A percentile compares a stretch with the other conserved stretches of the same genome.
Evolutionary conservation across 1,284 basidiomycete species (phyloP).

Genomic region (Trichosporon sp.): DNA sequence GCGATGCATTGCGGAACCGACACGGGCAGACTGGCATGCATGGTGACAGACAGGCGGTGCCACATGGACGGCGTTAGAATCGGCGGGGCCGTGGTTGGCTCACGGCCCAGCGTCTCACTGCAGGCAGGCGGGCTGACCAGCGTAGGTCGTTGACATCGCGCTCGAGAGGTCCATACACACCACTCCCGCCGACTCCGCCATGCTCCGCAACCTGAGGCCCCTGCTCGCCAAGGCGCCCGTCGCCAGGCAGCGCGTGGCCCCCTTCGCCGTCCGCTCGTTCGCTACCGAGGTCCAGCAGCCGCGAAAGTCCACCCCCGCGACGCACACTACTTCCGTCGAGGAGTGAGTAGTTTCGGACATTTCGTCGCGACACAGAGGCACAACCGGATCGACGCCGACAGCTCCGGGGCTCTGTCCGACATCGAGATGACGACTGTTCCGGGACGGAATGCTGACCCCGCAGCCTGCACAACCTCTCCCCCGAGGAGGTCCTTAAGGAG

Average conservation of each 20-base stretch:
- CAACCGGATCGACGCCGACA: background rate
- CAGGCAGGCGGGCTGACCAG: slow-evolving; percentile 2
- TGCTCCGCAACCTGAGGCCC: slow-evolving; percentile 52
- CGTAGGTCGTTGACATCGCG: slow-evolving; percentile 17
- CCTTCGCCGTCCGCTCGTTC: slow-evolving; percentile 37
- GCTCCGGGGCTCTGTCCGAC: slow-evolving; percentile 17
- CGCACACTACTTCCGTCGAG: slow-evolving; percentile 52
- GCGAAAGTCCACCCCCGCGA: slow-evolving; percentile 67
- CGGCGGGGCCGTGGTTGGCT: slow-evolving; percentile 12
- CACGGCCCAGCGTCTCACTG: background rate
- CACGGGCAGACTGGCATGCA: background rate
- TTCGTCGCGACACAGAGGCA: background rate
- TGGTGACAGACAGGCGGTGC: background rate
- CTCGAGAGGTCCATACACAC: slow-evolving; percentile 23
- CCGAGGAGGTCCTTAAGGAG: slow-evolving; percentile 76
- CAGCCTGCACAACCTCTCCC: slow-evolving; percentile 70
- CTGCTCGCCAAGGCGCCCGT: slow-evolving; percentile 40
- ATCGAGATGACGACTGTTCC: too few species aligned
- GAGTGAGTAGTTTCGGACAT: slow-evolving; percentile 45
- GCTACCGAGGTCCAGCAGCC: slow-evolving; percentile 22
- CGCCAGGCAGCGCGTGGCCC: slow-evolving; percentile 37
- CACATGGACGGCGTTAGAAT: slow-evolving; percentile 13
- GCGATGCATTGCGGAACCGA: slow-evolving; percentile 7
- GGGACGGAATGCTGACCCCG: slow-evolving; percentile 16
- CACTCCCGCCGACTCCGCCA: slow-evolving; percentile 31